Conservation (phyloP, 441 rosid genomes). For the Corymbia citriodora region DNA sequence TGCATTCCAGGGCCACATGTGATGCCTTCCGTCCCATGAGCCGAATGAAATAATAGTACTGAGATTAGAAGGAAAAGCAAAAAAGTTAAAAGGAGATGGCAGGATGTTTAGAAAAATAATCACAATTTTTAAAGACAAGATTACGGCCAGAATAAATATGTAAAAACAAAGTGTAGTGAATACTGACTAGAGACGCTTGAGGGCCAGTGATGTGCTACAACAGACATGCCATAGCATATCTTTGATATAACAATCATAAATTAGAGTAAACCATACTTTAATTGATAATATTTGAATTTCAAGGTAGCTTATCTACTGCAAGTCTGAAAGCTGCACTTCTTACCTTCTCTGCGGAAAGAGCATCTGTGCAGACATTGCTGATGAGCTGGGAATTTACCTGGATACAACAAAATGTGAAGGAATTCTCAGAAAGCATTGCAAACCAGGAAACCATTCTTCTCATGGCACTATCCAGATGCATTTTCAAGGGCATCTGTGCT, state of each 20-base stretch:
- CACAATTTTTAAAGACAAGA: background rate
- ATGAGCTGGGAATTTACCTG: conserved; percentile 99
- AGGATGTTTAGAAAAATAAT: background rate
- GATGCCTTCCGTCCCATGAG: conserved; percentile 99
- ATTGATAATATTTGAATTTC: background rate
- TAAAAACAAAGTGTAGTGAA: background rate
- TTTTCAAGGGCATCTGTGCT: background rate
- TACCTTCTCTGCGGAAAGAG: conserved; percentile 99
- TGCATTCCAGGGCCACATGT: conserved; percentile 98
- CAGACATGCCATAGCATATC: background rate
- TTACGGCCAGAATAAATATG: background rate
- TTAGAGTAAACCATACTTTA: background rate
- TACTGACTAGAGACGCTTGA: background rate
- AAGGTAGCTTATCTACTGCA: background rate
- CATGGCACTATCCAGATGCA: background rate
- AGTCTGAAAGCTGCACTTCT: background rate
- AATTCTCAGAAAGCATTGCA: background rate
- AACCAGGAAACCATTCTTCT: background rate
- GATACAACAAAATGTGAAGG: background rate
- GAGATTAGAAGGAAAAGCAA: conserved; percentile 2
- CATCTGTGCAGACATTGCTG: conserved; percentile 97
- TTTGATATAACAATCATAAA: background rate
- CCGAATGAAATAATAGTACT: conserved; percentile 97
- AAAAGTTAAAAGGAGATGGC: background rate
- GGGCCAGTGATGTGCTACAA: background rate